Evolutionary conservation across 352 stramenopile genomes (phyloP), one percentile per base, ranked within the genome.

Genomic region (Saprolegnia parasitica): DNA sequence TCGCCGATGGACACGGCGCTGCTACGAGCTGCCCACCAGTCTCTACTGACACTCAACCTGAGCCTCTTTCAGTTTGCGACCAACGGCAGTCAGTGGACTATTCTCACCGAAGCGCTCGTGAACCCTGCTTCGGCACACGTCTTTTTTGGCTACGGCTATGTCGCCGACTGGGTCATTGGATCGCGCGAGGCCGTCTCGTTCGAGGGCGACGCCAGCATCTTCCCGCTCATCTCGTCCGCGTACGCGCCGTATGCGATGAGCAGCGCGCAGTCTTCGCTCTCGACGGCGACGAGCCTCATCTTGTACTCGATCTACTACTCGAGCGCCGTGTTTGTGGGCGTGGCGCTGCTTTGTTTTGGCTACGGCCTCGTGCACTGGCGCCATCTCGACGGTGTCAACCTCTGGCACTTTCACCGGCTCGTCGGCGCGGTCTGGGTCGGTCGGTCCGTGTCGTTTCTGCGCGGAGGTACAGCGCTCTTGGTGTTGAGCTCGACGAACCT

Each of bases 361-460:
- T 9, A 4, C 16, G 26, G 3, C 24, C 9, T 63, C 32, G 24
- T 15, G 39, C 39, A 46, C 39, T 46, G 39, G 39, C 8, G 15
- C 39, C n/a, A n/a, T n/a, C n/a, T n/a, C n/a, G n/a, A n/a, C n/a
- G n/a, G n/a, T n/a, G n/a, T n/a, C n/a, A 63, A 4, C 29, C 49
- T 24, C 40, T 49, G 5, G 18, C 46, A 18, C 10, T 63, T 63
- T 32, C 26, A 63, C 21, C 56, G 29, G 1, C 42, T 63, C 35
- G 56, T 49, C 24, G 56, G 56, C 24, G 35, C 56, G 4, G 35
- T 63, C 5, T 63, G 56, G 56, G 10, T 63, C 56, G 56, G 56
- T 13, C 56, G 56, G 15, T 18, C 56, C 26, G 4, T 63, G 3
- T 5, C 49, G 24, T 1, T 26, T 0, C 29, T 63, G 13, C 56